Evolutionary conservation across 352 stramenopile genomes (phyloP).

Genomic region (Blastocystis sp.): DNA sequence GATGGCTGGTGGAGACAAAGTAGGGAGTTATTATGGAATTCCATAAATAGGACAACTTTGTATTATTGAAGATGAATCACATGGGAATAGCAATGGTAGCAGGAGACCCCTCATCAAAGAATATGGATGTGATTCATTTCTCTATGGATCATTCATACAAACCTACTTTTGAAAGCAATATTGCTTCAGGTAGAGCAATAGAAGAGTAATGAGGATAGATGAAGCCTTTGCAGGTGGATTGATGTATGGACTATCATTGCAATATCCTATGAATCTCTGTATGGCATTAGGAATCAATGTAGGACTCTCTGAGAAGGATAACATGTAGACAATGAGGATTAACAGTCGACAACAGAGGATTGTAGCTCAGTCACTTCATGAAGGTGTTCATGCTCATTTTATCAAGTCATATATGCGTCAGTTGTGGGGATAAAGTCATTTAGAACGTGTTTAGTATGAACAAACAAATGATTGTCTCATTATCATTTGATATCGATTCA

Average conservation of each 20-base stretch:
- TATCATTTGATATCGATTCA: neutral
- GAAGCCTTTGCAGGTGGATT: conserved; percentile 45
- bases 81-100: conserved; percentile 16
- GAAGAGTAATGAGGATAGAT: neutral
- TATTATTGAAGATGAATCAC: conserved; percentile 3
- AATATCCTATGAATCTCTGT: conserved; percentile 40
- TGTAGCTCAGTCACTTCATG: neutral
- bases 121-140: conserved; percentile 57
- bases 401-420: conserved; percentile 49
- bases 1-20: neutral
- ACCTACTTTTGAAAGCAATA: conserved; percentile 38
- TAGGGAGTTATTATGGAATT: neutral
- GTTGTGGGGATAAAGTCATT: neutral
- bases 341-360: conserved; percentile 35
- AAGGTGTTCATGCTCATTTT: conserved; percentile 53
- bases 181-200: neutral
- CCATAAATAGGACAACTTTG: conserved; percentile 5
- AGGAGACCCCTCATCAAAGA: neutral
- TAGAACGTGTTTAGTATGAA: neutral
- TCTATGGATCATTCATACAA: neutral
- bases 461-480: neutral
- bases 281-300: conserved; percentile 40
- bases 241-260: conserved; percentile 12
- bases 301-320: neutral
- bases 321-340: conserved; percentile 1